Conservation (phyloP, 208 protist species). For the Trypanosoma boissoni region DNA sequence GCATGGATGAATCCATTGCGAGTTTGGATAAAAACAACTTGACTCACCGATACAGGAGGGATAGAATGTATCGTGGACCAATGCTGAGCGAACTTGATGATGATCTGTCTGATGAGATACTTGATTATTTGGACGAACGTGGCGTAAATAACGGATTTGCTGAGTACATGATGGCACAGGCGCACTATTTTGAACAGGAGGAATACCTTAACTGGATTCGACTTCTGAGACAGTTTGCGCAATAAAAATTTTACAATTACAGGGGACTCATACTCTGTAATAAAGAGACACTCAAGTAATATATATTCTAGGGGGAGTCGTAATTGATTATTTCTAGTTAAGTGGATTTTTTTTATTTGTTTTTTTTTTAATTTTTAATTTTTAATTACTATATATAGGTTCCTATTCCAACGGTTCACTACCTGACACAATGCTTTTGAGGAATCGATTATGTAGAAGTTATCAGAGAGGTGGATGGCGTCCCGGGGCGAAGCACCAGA, state of each 20-base stretch:
- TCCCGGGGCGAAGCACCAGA: slow-evolving; percentile 87
- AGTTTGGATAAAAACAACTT: slow-evolving; percentile 20
- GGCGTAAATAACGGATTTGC: slow-evolving; percentile 87
- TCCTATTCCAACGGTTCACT: too few relatives aligned
- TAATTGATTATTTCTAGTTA: neutral
- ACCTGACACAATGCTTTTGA: too few relatives aligned
- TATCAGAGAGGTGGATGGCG: slow-evolving; percentile 82
- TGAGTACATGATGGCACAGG: slow-evolving; percentile 80
- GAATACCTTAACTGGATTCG: slow-evolving; percentile 83
- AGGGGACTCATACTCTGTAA: neutral
- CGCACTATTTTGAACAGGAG: slow-evolving; percentile 78
- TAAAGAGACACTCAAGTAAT: neutral
- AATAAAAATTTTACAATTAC: slow-evolving; percentile 29
- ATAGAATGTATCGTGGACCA: slow-evolving; percentile 59
- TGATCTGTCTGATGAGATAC: slow-evolving; percentile 83
- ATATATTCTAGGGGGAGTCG: neutral
- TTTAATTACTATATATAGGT: neutral
- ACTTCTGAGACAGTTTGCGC: slow-evolving; percentile 63
- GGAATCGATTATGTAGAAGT: slow-evolving; percentile 22
- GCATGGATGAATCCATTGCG: neutral
- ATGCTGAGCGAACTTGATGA: slow-evolving; percentile 87
- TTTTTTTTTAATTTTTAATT: slow-evolving; percentile 12
- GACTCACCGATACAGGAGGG: slow-evolving; percentile 24
- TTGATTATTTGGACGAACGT: slow-evolving; percentile 84
- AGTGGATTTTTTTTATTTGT: slow-evolving; percentile 16